Evolutionary conservation across 139 green algal genomes (phyloP), one percentile per base, ranked within the genome.

Genomic region (Microglena sp.): DNA sequence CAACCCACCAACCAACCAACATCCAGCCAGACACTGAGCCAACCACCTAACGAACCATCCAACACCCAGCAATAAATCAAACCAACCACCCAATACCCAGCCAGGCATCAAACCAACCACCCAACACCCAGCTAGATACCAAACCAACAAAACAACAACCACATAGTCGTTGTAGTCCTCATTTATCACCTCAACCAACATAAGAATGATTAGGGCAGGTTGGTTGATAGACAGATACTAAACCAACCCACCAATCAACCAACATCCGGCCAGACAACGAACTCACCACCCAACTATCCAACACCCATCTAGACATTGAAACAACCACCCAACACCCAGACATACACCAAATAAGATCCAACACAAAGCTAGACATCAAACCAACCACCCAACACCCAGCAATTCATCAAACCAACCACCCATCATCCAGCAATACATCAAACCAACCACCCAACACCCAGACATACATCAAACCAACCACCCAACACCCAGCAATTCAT

Each of bases 111-210:
- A 11, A 50, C 40, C 11, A 50, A 50, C 11, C 40, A 50, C n/a
- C n/a, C n/a, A n/a, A n/a, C n/a, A n/a, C n/a, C n/a, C n/a, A n/a
- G n/a, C n/a, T n/a, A n/a, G n/a, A n/a, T n/a, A n/a, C n/a, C n/a
- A n/a, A n/a, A n/a, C n/a, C n/a, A n/a, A n/a, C n/a, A n/a, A n/a
- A n/a, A n/a, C n/a, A n/a, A n/a, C n/a, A 36, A 24, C n/a, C 18
- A 97, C 87, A 70, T 96, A 98, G 55, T 96, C 92, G 24, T 78
- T 68, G 66, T 95, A 98, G 78, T 98, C 90, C 34, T 88, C 81
- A 58, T 98, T 98, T 77, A 98, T 90, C 1, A 96, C 87, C 72
- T 94, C 86, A 27, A 93, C 83, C 3, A 96, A 69, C 75, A n/a
- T n/a, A n/a, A n/a, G n/a, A n/a, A n/a, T n/a, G n/a, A n/a, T n/a